Evolutionary conservation across 495 filamentous ascomycete species (phyloP).

Genomic region (Bathelium albidoporum): DNA sequence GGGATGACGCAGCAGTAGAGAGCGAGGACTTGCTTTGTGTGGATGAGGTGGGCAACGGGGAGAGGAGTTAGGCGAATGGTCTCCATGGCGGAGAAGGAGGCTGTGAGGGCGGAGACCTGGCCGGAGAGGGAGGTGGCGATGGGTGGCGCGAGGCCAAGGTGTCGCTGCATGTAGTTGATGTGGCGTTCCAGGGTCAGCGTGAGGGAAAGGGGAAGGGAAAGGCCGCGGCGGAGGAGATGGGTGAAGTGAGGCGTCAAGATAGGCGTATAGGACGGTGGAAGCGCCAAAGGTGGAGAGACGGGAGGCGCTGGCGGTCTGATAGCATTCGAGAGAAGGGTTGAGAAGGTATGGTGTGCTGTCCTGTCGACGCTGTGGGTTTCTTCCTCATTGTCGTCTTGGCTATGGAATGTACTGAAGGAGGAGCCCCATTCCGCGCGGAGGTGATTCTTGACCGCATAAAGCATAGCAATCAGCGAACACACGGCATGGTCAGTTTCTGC

Average conservation of each 20-base stretch:
- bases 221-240: constrained; percentile 34
- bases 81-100: constrained; percentile 64
- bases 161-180: constrained; percentile 50
- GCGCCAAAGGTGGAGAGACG: background rate
- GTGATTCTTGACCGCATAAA: constrained; percentile 69
- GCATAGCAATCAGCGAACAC: constrained; percentile 55
- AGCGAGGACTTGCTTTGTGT: constrained; percentile 65
- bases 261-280: background rate
- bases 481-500: constrained; percentile 50
- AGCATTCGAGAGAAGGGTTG: background rate
- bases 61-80: constrained; percentile 63
- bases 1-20: constrained; percentile 63
- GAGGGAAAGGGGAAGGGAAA: constrained; percentile 57
- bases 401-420: constrained; percentile 21
- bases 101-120: constrained; percentile 50
- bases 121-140: constrained; percentile 52
- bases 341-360: constrained; percentile 6
- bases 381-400: background rate
- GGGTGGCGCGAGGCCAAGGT: constrained; percentile 51
- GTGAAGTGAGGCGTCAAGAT: background rate
- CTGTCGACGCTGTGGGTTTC: constrained; percentile 32
- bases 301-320: background rate
- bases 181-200: constrained; percentile 59
- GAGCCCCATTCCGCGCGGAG: constrained; percentile 63
- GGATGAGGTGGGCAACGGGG: constrained; percentile 67